phyloP scores from a whole-genome alignment of 805 yeast species.

The Candida ovalis region DNA sequence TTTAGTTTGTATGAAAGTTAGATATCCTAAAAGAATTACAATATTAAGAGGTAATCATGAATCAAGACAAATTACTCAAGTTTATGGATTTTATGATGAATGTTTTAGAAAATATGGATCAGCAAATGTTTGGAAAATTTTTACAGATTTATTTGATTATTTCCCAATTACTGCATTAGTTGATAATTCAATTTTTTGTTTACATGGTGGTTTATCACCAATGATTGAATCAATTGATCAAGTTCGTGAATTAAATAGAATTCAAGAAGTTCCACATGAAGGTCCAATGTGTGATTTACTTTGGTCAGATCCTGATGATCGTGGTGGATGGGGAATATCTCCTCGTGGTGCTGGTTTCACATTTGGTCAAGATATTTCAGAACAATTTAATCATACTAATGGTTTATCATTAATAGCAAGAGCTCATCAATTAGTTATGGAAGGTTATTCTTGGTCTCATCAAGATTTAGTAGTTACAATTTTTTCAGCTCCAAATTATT shows the following conservation, averaged over 20 bases:
- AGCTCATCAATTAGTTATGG: conserved; percentile 98
- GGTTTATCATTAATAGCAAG: conserved; percentile 82
- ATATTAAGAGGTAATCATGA: conserved; percentile 94
- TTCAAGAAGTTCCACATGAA: conserved; percentile 96
- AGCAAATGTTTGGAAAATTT: conserved; percentile 90
- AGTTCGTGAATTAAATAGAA: conserved; percentile 83
- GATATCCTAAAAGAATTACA: conserved; percentile 89
- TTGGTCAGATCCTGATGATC: conserved; percentile 97
- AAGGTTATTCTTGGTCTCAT: conserved; percentile 93
- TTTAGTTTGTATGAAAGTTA: conserved; percentile 85
- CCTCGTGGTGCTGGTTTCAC: conserved; percentile 99
- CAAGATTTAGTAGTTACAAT: conserved; percentile 92
- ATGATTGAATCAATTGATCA: conserved; percentile 92
- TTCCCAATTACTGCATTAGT: conserved; percentile 92
- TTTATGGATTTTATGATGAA: conserved; percentile 93
- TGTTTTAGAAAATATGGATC: conserved; percentile 90
- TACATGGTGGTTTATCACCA: conserved; percentile 94
- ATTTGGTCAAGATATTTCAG: conserved; percentile 93
- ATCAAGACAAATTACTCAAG: conserved; percentile 93
- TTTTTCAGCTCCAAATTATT: conserved; percentile 92
- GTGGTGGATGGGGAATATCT: conserved; percentile 97
- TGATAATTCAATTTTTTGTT: conserved; percentile 84
- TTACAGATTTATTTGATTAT: conserved; percentile 88
- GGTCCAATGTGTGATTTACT: conserved; percentile 96
- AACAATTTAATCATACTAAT: conserved; percentile 89